phyloP scores from a whole-genome alignment of 441 rosid genomes.

The Eruca vesicaria region DNA sequence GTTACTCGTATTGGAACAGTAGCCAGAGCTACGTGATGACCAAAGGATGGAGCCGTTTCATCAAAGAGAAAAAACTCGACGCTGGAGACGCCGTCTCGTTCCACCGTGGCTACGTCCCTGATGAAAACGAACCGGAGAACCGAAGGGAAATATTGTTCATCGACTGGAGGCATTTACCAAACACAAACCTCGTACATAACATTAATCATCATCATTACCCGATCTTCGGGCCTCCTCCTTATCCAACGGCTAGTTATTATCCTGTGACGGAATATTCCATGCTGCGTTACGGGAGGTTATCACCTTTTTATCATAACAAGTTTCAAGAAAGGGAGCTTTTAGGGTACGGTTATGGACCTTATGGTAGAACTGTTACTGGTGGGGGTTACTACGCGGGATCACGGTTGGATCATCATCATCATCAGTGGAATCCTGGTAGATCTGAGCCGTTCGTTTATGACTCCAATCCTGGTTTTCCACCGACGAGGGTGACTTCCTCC shows the following conservation, averaged over 20 bases:
- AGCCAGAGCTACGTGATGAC: conserved; percentile 99
- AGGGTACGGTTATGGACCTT: conserved; percentile 25
- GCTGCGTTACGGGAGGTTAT: conserved; percentile 10
- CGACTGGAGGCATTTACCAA: conserved; percentile 77
- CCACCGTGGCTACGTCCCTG: conserved; percentile 51
- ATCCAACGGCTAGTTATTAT: conserved; percentile 10
- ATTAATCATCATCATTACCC: conserved; percentile 27
- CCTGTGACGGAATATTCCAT: conserved; percentile 40
- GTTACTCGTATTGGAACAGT: conserved; percentile 94
- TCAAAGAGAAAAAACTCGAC: conserved; percentile 82
- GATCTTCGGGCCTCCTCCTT: conserved; percentile 44
- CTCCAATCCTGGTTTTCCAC: conserved; percentile 24
- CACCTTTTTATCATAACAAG: neutral
- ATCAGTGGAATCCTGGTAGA: conserved; percentile 36
- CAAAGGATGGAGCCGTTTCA: conserved; percentile 96
- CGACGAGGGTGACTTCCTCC: conserved; percentile 2
- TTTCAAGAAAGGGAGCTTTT: conserved; percentile 21
- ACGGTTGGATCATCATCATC: conserved; percentile 30
- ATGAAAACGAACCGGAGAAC: conserved; percentile 39
- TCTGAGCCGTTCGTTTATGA: conserved; percentile 42
- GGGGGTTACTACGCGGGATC: conserved; percentile 48
- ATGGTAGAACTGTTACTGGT: neutral
- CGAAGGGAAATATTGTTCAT: conserved; percentile 52
- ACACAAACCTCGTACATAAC: conserved; percentile 42
- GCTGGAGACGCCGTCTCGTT: conserved; percentile 87